Percentiles rank a stretch among this genome's conserved stretches.
Conservation (phyloP, 2,329 filamentous ascomycete species). For the Colletotrichum limetticola region DNA sequence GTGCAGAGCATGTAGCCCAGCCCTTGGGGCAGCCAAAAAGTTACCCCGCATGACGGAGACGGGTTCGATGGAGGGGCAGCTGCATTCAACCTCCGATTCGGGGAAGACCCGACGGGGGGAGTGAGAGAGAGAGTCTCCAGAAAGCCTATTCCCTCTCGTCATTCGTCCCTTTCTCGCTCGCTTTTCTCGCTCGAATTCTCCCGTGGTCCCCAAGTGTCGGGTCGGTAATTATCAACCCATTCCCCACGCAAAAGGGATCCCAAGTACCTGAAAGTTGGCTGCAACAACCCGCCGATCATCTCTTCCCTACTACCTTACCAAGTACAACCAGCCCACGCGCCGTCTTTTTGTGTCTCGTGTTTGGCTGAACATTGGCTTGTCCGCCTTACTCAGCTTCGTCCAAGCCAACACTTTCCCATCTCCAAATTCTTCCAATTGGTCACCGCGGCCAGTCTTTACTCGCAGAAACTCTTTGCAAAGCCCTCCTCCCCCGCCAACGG, state of each 20-base stretch:
- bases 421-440: slow-evolving; percentile 22
- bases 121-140: background rate
- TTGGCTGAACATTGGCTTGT: background rate
- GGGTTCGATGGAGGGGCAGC: slow-evolving; percentile 21
- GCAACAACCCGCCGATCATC: background rate
- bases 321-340: background rate
- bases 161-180: background rate
- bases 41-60: slow-evolving; percentile 31
- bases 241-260: background rate
- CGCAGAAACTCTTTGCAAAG: slow-evolving; percentile 25
- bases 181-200: background rate
- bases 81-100: slow-evolving; percentile 2
- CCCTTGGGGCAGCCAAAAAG: background rate
- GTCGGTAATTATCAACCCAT: background rate
- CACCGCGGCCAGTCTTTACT: background rate
- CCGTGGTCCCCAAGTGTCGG: no score
- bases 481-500: background rate
- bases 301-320: background rate
- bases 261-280: background rate
- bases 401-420: background rate
- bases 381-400: background rate
- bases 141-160: background rate
- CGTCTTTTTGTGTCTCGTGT: background rate
- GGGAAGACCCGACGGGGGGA: background rate
- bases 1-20: background rate